These are phyloP conservation scores for Arabidopsis arenosa DNA, from an alignment of 345 rosid species.

Conservation along the genomic window DNA sequence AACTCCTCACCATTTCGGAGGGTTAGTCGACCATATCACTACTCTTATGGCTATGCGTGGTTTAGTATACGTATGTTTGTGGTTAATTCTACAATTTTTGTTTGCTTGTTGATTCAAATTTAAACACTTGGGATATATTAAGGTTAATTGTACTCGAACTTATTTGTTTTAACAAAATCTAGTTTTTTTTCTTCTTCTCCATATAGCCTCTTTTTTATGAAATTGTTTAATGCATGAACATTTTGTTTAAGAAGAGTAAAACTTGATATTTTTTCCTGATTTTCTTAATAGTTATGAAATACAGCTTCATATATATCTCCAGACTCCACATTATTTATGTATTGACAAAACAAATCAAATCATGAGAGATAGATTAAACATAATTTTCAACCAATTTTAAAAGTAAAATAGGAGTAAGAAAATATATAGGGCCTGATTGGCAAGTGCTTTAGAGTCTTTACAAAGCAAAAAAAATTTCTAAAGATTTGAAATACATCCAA, in stretches of 20 bases:
- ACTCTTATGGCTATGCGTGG: conserved; percentile 6
- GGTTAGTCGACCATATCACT: conserved; percentile 23
- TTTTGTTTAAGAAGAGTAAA: neutral
- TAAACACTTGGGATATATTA: neutral
- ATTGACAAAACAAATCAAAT: neutral
- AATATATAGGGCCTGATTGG: neutral
- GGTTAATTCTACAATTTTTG: neutral
- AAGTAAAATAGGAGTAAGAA: neutral
- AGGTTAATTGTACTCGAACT: neutral
- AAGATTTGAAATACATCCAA: too few species aligned
- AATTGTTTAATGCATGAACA: neutral
- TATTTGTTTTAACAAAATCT: neutral
- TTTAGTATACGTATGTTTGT: neutral
- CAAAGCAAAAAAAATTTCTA: too few species aligned
- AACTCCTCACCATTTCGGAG: conserved; percentile 21
- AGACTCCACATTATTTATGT: neutral
- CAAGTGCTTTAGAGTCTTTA: too few species aligned
- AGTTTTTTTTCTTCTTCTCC: neutral
- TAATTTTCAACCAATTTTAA: neutral
- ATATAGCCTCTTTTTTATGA: too few species aligned
- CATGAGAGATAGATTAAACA: neutral
- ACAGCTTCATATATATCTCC: neutral
- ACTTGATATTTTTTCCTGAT: neutral
- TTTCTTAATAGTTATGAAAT: neutral
- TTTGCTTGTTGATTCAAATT: neutral